Evolutionary conservation across 257 asterid species (phyloP), one percentile per base, ranked within the genome.

Genomic region (Nicotiana knightiana): DNA sequence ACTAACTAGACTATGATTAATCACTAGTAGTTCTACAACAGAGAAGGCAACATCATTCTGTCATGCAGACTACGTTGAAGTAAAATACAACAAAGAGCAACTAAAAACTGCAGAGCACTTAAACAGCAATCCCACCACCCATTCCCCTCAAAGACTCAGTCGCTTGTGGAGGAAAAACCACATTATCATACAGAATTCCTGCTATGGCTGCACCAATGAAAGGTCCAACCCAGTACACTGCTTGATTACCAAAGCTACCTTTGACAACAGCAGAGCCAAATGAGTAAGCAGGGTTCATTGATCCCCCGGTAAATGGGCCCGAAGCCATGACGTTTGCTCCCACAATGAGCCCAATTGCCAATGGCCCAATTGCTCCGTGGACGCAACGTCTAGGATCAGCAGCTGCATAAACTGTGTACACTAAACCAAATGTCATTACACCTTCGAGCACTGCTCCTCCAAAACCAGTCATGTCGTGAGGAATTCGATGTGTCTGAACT

Each of bases 151-250:
- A 30, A 61, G 95, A 73, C 35, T 87, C 92, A 55, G 79, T 77
- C 13, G 90, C 73, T 33, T 43, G 80, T 64, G 71, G 85, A 17
- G 97, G 98, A 76, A 87, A 92, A 21, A 95, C 87, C 68, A 92
- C 93, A 79, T 91, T 90, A 73, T 95, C 97, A 82, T 95, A 90
- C 37, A 93, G 1, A 26, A 93, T 65, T 1, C 93, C 93, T 2
- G 97, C 98, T 39, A 89, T 15, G 4, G 91, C 94, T 26, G 90
- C 97, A 18, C 99, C 99, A 5, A 91, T 83, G 86, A 95, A 73
- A 1, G 99, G 98, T 10, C 99, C 99, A 16, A 93, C 80, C 99
- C 99, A 93, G 46, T 92, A 93, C 43, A 87, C 95, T 55, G 97
- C 97, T 4, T 93, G 97, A 55, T 93, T 93, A 89, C 84, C 88